Percentiles rank a stretch among this genome's conserved stretches.
Evolutionary conservation across 495 filamentous ascomycete genomes (phyloP).

Genomic region (Coniosporium apollinis): DNA sequence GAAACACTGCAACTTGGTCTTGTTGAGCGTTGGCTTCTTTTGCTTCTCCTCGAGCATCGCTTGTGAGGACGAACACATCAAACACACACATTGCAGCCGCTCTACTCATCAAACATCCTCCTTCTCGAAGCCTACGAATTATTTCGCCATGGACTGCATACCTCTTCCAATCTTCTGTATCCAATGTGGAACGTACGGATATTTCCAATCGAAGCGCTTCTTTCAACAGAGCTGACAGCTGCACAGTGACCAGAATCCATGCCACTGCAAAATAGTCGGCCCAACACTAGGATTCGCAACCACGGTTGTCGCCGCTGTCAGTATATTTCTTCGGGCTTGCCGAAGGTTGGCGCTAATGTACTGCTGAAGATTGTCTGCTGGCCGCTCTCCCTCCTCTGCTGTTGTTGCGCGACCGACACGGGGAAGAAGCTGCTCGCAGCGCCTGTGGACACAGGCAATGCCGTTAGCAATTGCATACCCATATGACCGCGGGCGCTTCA

Average conservation of each 20-base stretch:
- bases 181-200: constrained; percentile 9
- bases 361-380: constrained; percentile 7
- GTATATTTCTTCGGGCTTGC: not conserved
- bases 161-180: constrained; percentile 8
- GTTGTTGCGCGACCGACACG: constrained; percentile 10
- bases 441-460: constrained; percentile 4
- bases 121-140: not conserved
- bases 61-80: too few relatives aligned
- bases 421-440: constrained; percentile 12
- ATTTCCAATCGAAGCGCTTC: not conserved
- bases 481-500: too few relatives aligned
- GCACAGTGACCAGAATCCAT: constrained; percentile 7
- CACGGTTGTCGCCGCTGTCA: constrained; percentile 4
- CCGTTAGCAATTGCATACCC: constrained; percentile 9
- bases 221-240: not conserved
- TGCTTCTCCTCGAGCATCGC: not conserved
- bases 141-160: not conserved
- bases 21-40: not conserved
- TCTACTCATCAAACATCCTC: not conserved
- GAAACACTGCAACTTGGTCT: too few relatives aligned
- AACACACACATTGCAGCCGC: too few relatives aligned
- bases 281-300: constrained; percentile 9
- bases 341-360: not conserved
- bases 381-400: constrained; percentile 9
- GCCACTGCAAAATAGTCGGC: constrained; percentile 10